Conservation (phyloP, 805 yeast species). For the Candida bentonensis region DNA sequence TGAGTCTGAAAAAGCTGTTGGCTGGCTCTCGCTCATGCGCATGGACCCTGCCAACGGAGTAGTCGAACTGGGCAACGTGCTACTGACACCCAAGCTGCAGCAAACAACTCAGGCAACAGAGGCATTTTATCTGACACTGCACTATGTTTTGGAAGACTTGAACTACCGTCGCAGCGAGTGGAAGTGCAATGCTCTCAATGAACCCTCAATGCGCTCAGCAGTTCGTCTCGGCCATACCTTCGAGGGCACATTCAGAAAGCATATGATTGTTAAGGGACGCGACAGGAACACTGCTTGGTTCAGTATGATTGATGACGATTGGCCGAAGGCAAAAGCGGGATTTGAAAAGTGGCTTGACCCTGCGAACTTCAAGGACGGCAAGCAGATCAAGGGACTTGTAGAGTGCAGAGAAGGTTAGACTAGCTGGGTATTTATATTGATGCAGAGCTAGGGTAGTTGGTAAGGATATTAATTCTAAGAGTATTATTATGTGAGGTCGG, state of each 20-base stretch:
- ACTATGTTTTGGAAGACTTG: conserved; percentile 17
- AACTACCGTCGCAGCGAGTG: conserved; percentile 23
- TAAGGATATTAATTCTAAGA: background rate
- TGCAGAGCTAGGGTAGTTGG: background rate
- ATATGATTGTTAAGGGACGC: conserved; percentile 17
- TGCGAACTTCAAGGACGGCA: conserved; percentile 15
- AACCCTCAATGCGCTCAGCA: conserved; percentile 21
- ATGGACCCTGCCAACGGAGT: conserved; percentile 17
- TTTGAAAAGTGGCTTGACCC: conserved; percentile 17
- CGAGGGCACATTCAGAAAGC: conserved; percentile 22
- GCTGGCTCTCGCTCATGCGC: conserved; percentile 16
- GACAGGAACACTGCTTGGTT: conserved; percentile 23
- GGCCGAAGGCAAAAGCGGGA: conserved; percentile 15
- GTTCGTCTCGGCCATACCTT: conserved; percentile 19
- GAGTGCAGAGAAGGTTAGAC: background rate
- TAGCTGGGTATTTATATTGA: background rate
- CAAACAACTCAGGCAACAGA: conserved; percentile 21
- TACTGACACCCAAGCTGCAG: conserved; percentile 13
- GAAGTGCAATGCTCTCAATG: conserved; percentile 22
- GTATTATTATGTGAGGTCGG: too few species aligned
- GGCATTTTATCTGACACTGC: conserved; percentile 18
- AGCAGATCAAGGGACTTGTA: conserved; percentile 15
- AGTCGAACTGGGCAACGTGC: conserved; percentile 20
- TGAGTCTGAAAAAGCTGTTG: conserved; percentile 14
- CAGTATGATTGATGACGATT: conserved; percentile 20